A percentile compares a stretch with the other conserved stretches of the same genome.
Conservation (phyloP, 2,329 filamentous ascomycete genomes). For the Setomelanomma holmii region DNA sequence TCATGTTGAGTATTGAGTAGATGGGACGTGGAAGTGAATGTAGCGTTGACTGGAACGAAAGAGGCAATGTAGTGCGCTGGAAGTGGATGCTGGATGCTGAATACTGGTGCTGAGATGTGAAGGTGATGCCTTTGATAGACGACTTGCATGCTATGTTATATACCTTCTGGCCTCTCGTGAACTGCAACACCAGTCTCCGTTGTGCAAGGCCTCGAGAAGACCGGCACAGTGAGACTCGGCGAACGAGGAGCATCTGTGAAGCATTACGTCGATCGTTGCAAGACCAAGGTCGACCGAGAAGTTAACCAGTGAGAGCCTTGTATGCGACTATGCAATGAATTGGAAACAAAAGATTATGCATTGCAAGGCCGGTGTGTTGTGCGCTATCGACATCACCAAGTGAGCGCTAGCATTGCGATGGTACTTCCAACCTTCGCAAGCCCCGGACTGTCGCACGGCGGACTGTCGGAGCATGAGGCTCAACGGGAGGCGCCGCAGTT, state of each 20-base stretch:
- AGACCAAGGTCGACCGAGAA: not conserved
- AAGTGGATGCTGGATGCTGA: no score
- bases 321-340: no score
- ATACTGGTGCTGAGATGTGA: no score
- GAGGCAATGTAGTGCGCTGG: not conserved
- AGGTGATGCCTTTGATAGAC: not conserved
- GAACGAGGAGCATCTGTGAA: not conserved
- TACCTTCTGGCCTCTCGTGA: not conserved
- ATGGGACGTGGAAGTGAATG: not conserved
- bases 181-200: not conserved
- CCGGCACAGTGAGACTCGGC: not conserved
- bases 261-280: not conserved
- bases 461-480: not conserved
- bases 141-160: not conserved
- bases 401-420: not conserved
- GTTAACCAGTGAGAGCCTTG: not conserved
- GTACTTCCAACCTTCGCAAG: not conserved
- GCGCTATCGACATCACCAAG: not conserved
- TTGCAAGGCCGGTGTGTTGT: no score
- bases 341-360: no score
- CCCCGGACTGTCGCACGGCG: constrained; percentile 1
- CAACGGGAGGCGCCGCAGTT: not conserved
- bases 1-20: constrained; percentile 7
- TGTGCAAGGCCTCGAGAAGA: not conserved
- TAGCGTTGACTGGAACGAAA: not conserved